phyloP scores from a whole-genome alignment of 441 rosid species.

The Eruca vesicaria region DNA sequence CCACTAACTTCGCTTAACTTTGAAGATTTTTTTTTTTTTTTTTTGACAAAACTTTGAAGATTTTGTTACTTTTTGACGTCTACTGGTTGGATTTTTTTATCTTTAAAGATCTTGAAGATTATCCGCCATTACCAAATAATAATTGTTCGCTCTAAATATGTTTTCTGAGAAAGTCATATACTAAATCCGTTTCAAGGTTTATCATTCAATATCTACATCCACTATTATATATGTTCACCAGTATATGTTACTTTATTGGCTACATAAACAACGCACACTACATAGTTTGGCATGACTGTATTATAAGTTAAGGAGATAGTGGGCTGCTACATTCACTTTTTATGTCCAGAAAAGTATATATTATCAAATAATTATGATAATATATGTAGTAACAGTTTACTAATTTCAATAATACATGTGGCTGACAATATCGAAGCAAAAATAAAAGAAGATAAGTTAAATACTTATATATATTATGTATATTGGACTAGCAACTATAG shows the following conservation, averaged over 20 bases:
- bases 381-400: neutral
- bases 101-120: neutral
- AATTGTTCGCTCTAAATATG: neutral
- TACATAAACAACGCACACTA: neutral
- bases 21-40: neutral
- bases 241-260: neutral
- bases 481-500: neutral
- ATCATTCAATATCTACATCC: too few species aligned
- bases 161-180: neutral
- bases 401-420: neutral
- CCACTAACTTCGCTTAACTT: conserved; percentile 5
- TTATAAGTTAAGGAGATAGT: neutral
- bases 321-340: neutral
- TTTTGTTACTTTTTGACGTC: neutral
- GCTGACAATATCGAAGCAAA: neutral
- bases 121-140: neutral
- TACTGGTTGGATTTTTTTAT: neutral
- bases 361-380: neutral
- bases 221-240: neutral
- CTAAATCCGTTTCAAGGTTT: neutral
- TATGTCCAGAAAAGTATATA: neutral
- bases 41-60: too few species aligned
- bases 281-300: neutral
- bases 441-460: neutral
- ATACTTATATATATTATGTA: neutral